Conservation (phyloP, 352 stramenopile genomes). For the Globisporangium echinulatum region DNA sequence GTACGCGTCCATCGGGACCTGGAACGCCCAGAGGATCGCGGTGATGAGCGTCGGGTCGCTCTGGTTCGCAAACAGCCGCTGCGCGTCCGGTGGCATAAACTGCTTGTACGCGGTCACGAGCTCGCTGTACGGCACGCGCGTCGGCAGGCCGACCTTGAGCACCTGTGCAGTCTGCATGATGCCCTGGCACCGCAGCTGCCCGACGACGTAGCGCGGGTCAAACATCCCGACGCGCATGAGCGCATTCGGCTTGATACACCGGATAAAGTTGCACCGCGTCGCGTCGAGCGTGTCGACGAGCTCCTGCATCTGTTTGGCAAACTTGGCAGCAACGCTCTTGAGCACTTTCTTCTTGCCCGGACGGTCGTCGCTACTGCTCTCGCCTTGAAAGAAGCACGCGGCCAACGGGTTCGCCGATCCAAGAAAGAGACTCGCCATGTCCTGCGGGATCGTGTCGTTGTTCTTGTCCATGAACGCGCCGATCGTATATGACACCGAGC, state of each 20-base stretch:
- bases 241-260: constrained; percentile 86
- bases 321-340: constrained; percentile 57
- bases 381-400: constrained; percentile 60
- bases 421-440: constrained; percentile 81
- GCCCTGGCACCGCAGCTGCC: constrained; percentile 77
- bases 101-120: constrained; percentile 65
- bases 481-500: constrained; percentile 86
- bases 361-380: constrained; percentile 25
- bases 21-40: constrained; percentile 82
- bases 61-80: constrained; percentile 65
- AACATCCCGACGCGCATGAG: constrained; percentile 69
- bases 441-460: constrained; percentile 83
- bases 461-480: constrained; percentile 90
- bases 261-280: constrained; percentile 87
- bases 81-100: constrained; percentile 57
- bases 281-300: constrained; percentile 70
- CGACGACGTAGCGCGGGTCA: constrained; percentile 73
- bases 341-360: constrained; percentile 82
- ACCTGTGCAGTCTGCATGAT: constrained; percentile 87
- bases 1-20: constrained; percentile 71
- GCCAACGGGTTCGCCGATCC: constrained; percentile 59
- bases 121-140: constrained; percentile 71
- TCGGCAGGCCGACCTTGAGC: constrained; percentile 81
- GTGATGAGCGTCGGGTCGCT: constrained; percentile 69
- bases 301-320: constrained; percentile 74